Evolutionary conservation across 1,139 yeast genomes (phyloP), one percentile per base, ranked within the genome.

Genomic region (Sugiyamaella sp.): DNA sequence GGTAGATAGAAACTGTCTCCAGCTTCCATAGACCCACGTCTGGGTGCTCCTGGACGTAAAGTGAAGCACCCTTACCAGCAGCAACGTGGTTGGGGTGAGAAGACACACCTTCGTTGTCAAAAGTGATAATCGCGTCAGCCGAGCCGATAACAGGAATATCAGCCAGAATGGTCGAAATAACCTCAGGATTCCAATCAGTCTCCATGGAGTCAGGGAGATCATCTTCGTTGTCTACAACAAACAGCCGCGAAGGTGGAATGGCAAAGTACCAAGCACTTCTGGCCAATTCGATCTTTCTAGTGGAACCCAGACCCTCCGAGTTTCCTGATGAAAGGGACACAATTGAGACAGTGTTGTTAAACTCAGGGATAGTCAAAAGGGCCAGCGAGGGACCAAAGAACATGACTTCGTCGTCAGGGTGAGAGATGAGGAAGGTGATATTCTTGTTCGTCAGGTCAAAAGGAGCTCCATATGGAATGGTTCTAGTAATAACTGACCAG

Each of bases 351-450:
- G 68, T 62, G 63, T 85, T 85, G 57, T 75, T 70, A 59, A 74
- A 68, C 2, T 74, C 69, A 55, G 83, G 80, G 32, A 73, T 60
- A 4, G 66, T 42, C 14, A 70, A 61, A 27, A 64, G 57, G 8
- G 80, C 70, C 44, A 89, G 65, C 0, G 95, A 77, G 0, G 99
- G 99, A 0, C 91, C 82, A 66, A 93, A 95, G 71, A 95, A 95
- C 99, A 95, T 95, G 54, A 90, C 93, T 71, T 95, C 99, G 68
- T 95, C 99, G 70, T 95, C 99, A 0, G 99, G 99, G 70, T 95
- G 99, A 0, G 97, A 97, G 41, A 90, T 85, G 17, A 93, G 74
- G 47, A 88, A 59, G 19, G 71, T 62, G 40, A 73, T 56, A 25
- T 58, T 58, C 40, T 57, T 61, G 55, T 53, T 61, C 44, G 59